Base-by-base conservation (phyloP, 1,284 basidiomycete species). In the Earliella scabrosa region DNA sequence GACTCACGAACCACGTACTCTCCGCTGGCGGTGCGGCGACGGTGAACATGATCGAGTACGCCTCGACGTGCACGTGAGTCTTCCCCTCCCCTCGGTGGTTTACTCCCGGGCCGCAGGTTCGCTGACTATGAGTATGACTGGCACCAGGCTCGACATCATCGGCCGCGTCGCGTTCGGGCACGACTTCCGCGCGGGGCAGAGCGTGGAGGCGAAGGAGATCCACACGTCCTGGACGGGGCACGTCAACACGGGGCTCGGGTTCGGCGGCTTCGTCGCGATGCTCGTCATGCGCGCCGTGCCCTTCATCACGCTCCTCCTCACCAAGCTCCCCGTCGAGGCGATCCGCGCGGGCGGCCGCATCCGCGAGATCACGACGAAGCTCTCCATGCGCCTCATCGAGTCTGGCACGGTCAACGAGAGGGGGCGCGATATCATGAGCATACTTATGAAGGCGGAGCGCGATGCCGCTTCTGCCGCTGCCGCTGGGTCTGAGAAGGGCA, bases 121-220 rank as follows among this genome's bases (percentile, higher is more conserved):
- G 20, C n/a, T n/a, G n/a, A n/a, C n/a, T n/a, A n/a, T n/a, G n/a
- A n/a, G n/a, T n/a, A n/a, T n/a, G 14, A 9, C 39, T 14, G 20
- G 14, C 27, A 7, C n/a, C 59, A 67, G 65, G n/a, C 59, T 67
- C 40, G 65, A 67, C 58, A 67, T 67, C 54, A 67, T 67, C 50
- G 65, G 65, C 13, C 65, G 63, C 52, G 63, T 67, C 53, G 65
- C 65, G 16, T 67, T 67, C 31, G 65, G 65, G 14, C 63, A 67
- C 55, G 65, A 67, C 58, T 67, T 67, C 62, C 60, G 60, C 51
- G 50, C 63, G 6, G 65, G 63, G 20, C 59, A 63, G 53, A 60
- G 60, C 31, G 56, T 56, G 13, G 65, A 67, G 46, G 63, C 65
- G 24, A 54, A 61, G 47, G 56, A 62, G 54, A 67, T 67, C 45